Base-by-base conservation (phyloP, 768 basidiomycete genomes). In the Pleurotus sapidus region DNA sequence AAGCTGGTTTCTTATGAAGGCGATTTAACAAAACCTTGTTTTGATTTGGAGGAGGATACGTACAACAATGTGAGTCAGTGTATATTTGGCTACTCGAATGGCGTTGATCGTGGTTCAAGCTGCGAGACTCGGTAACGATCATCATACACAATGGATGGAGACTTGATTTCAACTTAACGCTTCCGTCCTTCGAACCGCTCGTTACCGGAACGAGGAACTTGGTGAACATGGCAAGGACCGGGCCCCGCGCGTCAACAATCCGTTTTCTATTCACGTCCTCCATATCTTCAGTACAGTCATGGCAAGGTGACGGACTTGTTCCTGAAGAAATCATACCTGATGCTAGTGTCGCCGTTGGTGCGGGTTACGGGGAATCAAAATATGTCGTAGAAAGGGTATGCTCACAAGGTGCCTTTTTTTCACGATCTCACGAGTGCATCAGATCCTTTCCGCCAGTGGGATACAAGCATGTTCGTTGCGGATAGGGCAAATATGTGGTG, bases 181-280 rank as follows among this genome's bases (percentile, higher is more conserved):
- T 74, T 12, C 56, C 64, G 1, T 70, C 74, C 4, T 74, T 74
- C 49, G 72, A 72, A 37, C 64, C 67, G 2, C 68, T 46, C 49
- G 63, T 74, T 17, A 60, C 62, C 5, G 65, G 64, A 3, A 63
- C 65, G 11, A 69, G 71, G 6, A 70, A 72, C 37, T 50, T 74
- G 38, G 20, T 55, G 3, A 50, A 59, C 45, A 38, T 59, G 12
- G 57, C 57, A 39, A 59, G 51, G 20, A 55, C 62, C 5, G 65
- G 68, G 0, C 48, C 64, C 0, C 64, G 58, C 8, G 51, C 58
- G 1, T 49, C 59, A 9, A 54, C 43, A 12, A 24, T 61, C 42
- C 75, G 66, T 3, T 70, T 68, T 60, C 51, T 69, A 20, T 77
- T 70, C 56, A 72, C 68, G 23, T 76, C 72, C 9, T 76, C 74